Evolutionary conservation across 1,284 basidiomycete species (phyloP).

Genomic region (Taiwanofungus camphoratus): DNA sequence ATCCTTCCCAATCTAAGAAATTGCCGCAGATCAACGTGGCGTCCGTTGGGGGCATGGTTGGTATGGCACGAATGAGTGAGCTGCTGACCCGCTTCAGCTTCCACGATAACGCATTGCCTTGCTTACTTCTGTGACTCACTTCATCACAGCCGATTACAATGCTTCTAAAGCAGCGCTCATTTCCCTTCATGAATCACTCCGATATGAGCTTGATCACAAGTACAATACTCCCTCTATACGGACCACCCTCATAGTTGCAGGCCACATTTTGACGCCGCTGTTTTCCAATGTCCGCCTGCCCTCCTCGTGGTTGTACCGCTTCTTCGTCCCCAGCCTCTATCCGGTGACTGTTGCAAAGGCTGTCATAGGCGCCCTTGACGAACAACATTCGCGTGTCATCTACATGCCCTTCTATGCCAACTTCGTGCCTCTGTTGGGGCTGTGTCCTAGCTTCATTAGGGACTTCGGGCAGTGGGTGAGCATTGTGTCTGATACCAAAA

Average conservation of each 20-base stretch:
- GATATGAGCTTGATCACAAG: conserved; percentile 81
- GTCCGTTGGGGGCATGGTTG: conserved; percentile 74
- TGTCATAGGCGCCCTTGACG: conserved; percentile 76
- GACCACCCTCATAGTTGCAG: conserved; percentile 77
- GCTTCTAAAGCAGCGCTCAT: conserved; percentile 84
- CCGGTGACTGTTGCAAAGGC: conserved; percentile 73
- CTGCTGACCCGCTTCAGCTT: too few relatives aligned
- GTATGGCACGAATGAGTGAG: conserved; percentile 78
- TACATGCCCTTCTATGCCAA: conserved; percentile 71
- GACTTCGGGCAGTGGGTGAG: conserved; percentile 71
- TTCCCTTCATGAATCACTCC: conserved; percentile 72
- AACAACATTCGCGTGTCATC: conserved; percentile 67
- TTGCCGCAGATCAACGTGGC: conserved; percentile 64
- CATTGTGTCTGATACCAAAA: conserved; percentile 9
- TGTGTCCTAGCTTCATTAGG: conserved; percentile 65
- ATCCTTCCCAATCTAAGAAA: conserved; percentile 3
- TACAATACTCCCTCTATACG: conserved; percentile 71
- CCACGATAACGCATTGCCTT: too few relatives aligned
- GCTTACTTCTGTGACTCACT: too few relatives aligned
- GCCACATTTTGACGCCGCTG: conserved; percentile 69
- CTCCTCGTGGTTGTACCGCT: conserved; percentile 47
- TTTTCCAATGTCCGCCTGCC: conserved; percentile 61
- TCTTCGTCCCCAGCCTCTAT: conserved; percentile 69
- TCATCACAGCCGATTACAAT: conserved; percentile 72
- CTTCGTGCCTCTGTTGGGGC: conserved; percentile 46